These are phyloP conservation scores for Logfia minima DNA, from an alignment of 129 eudicot genomes.

Conservation along the genomic window DNA sequence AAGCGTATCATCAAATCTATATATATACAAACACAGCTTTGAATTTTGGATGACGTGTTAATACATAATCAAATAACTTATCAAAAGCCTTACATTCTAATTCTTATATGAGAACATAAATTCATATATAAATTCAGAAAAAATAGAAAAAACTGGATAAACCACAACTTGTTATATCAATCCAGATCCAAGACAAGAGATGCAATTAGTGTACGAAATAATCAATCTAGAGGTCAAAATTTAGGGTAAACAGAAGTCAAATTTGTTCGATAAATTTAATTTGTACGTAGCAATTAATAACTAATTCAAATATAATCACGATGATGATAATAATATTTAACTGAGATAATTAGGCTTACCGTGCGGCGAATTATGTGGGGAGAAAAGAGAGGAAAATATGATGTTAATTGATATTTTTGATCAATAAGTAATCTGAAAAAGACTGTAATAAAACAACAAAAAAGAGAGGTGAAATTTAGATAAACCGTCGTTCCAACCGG, in stretches of 20 bases:
- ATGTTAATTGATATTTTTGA: not conserved
- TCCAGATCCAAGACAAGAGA: conserved; percentile 28
- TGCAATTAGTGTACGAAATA: not conserved
- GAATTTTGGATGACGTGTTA: not conserved
- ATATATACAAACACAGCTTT: not conserved
- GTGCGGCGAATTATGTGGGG: conserved; percentile 19
- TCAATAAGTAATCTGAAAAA: not conserved
- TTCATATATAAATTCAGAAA: not conserved
- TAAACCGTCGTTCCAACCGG: conserved; percentile 1
- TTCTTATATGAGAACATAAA: not conserved
- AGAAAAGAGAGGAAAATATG: not conserved
- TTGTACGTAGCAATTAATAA: not conserved
- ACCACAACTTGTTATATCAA: not conserved
- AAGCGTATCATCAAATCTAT: not conserved
- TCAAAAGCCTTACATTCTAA: not conserved
- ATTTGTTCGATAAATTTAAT: not conserved
- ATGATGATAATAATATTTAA: not conserved
- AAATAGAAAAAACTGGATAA: not conserved
- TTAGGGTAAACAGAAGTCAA: conserved; percentile 35
- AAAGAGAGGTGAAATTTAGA: not conserved
- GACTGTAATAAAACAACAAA: not conserved
- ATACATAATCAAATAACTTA: not conserved
- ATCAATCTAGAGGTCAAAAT: conserved; percentile 4
- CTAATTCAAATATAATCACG: not conserved
- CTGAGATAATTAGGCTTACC: conserved; percentile 22